Percentiles rank a stretch among this genome's conserved stretches.
Evolutionary conservation across 1,139 yeast species (phyloP).

Genomic region (Scheffersomyces cryptocercus): DNA sequence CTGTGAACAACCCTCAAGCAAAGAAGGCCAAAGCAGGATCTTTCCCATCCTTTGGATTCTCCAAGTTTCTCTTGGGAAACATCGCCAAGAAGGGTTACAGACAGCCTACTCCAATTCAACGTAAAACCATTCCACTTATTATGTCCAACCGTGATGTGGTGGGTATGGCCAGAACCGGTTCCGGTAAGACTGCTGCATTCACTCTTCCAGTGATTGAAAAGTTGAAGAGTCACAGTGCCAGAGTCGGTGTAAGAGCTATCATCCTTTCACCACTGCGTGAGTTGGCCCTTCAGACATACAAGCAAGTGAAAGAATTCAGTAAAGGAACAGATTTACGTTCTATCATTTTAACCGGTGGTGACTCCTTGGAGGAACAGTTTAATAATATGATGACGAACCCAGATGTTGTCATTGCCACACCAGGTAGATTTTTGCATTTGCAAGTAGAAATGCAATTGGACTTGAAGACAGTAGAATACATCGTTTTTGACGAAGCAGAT

Average conservation of each 20-base stretch:
- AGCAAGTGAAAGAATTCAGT: conserved; percentile 85
- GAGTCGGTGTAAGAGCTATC: conserved; percentile 86
- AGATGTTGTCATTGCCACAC: conserved; percentile 94
- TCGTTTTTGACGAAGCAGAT: conserved; percentile 98
- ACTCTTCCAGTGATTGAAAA: conserved; percentile 89
- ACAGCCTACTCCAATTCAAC: conserved; percentile 97
- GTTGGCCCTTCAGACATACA: conserved; percentile 87
- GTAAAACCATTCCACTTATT: conserved; percentile 89
- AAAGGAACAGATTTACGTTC: conserved; percentile 82
- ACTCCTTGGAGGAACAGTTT: conserved; percentile 93
- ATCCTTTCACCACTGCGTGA: conserved; percentile 93
- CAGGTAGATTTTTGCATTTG: conserved; percentile 94
- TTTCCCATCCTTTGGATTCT: conserved; percentile 87
- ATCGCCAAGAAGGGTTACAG: conserved; percentile 84
- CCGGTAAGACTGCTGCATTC: conserved; percentile 98
- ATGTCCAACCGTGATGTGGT: conserved; percentile 91
- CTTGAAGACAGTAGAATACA: conserved; percentile 78
- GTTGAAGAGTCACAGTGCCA: conserved; percentile 78
- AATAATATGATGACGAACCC: conserved; percentile 91
- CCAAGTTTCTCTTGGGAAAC: conserved; percentile 67
- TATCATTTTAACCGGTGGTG: conserved; percentile 91
- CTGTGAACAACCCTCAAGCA: conserved; percentile 42
- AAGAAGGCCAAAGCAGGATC: conserved; percentile 78
- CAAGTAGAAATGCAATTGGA: conserved; percentile 94
- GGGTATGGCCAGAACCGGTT: conserved; percentile 99